Evolutionary conservation across 768 basidiomycete species (phyloP).

Genomic region (Clathrus columnatus): DNA sequence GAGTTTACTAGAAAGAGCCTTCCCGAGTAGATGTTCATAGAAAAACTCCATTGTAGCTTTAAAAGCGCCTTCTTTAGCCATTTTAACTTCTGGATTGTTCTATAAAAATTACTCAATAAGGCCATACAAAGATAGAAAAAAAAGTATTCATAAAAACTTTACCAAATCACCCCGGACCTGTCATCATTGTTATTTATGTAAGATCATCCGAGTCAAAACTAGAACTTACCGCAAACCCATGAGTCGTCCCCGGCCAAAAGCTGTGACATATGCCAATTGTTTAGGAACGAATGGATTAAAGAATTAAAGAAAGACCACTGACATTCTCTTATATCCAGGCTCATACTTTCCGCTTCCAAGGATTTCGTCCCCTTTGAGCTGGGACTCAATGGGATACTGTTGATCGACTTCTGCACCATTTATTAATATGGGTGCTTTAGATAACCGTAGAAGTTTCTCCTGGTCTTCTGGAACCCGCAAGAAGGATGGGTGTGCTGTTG

Average conservation of each 20-base stretch:
- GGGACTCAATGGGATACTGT: conserved; percentile 40
- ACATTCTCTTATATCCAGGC: conserved; percentile 22
- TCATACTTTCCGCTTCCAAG: conserved; percentile 37
- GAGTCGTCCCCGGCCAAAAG: conserved; percentile 39
- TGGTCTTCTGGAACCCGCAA: conserved; percentile 52
- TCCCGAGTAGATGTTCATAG: conserved; percentile 25
- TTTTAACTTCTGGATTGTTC: conserved; percentile 43
- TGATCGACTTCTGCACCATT: conserved; percentile 29
- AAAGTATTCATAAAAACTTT: neutral
- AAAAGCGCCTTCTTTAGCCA: conserved; percentile 58
- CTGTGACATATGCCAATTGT: neutral
- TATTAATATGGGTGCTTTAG: neutral
- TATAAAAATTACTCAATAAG: conserved; percentile 9
- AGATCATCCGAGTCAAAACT: neutral
- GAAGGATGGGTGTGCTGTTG: conserved; percentile 53
- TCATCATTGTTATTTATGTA: neutral
- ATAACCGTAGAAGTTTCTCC: conserved; percentile 23
- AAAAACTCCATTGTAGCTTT: conserved; percentile 49
- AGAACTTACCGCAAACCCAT: conserved; percentile 40
- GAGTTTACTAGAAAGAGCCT: neutral
- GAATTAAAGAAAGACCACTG: neutral
- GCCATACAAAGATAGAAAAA: no score
- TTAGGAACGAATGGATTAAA: neutral
- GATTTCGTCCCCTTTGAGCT: conserved; percentile 39
- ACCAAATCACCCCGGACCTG: conserved; percentile 31